Evolutionary conservation across 495 filamentous ascomycete genomes (phyloP), one percentile per base, ranked within the genome.

Genomic region (Thermothielavioides terrestris): DNA sequence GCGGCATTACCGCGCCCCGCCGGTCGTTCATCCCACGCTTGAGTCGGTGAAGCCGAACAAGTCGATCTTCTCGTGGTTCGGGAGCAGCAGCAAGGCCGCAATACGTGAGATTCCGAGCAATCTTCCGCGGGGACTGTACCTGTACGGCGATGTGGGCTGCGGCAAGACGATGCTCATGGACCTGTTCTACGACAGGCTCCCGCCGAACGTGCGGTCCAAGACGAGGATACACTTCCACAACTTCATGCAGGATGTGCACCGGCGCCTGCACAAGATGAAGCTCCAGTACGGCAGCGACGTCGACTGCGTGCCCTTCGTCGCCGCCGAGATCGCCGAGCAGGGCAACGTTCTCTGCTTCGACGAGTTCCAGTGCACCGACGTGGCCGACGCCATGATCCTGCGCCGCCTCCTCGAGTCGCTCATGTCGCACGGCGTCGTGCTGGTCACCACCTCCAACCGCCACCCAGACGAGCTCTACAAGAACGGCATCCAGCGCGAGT

Each of bases 111-210:
- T 95, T 23, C 82, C 89, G 18, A 62, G 75, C 44, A 76, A 84
- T 55, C 74, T 95, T 7, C 92, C 92, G 0, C 84, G 88, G 56
- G 94, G 94, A 0, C 64, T 97, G 31, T 97, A 97, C 60, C 84
- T 99, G 71, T 97, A 86, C 61, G 94, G 94, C 17, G 92, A 97
- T 65, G 94, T 99, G 9, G 94, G 94, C 20, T 91, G 88, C 60
- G 94, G 94, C 37, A 99, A 99, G 76, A 97, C 94, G 1, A 99
- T 99, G 94, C 72, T 99, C 54, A 97, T 99, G 92, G 94, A 99
- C 61, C 74, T 99, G 59, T 97, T 99, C 68, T 96, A 89, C 70
- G 89, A 97, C 46, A 95, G 91, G 1, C 70, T 99, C 43, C 92
- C 92, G 4, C 59, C 71, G 12, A 82, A 85, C 57, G 88, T 98